Base-by-base conservation (phyloP, 2,329 filamentous ascomycete species). In the Xylogone sp. region DNA sequence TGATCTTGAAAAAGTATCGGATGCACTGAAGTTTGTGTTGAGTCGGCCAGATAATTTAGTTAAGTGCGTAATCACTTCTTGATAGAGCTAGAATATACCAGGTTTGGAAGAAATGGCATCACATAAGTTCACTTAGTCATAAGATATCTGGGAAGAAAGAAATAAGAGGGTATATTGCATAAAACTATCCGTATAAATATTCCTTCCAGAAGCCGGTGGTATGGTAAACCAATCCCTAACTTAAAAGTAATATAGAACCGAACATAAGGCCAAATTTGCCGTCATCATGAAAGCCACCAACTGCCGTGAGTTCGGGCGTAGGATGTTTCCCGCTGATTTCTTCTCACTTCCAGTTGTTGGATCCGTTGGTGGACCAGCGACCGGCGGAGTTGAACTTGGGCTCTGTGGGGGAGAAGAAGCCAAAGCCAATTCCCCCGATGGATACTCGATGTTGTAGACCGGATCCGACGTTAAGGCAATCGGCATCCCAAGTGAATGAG, bases 401-500 rank as follows among this genome's bases (percentile, higher is more conserved):
- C 24, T 27, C 24, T 27, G 24, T 27, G 24, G 24, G 10, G 24
- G 10, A 27, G 24, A 27, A 27, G 24, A 27, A 27, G 72, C 71
- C 20, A 69, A 50, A 0, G 71, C 64, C 31, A 63, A 65, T 48
- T 72, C 63, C 45, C 79, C 79, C 16, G 75, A 75, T 27, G 71
- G 71, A 58, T 81, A 82, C 58, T 68, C 62, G 53, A 82, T 73
- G 65, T 82, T 78, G 62, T 72, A 72, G 22, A 82, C 78, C 8
- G 72, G 70, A 2, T 65, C 55, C 13, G 60, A 63, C 1, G 65
- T 70, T 2, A 45, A 43, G 18, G 59, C 51, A 10, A 54, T 57
- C 1, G 60, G 62, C 31, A 61, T 55, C 42, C 76, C 77, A 21
- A 81, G 69, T 20, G 61, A 62, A 59, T 72, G 70, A 21, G 75